phyloP scores from a whole-genome alignment of 805 yeast species.

The Metschnikowia baotianmanensis region DNA sequence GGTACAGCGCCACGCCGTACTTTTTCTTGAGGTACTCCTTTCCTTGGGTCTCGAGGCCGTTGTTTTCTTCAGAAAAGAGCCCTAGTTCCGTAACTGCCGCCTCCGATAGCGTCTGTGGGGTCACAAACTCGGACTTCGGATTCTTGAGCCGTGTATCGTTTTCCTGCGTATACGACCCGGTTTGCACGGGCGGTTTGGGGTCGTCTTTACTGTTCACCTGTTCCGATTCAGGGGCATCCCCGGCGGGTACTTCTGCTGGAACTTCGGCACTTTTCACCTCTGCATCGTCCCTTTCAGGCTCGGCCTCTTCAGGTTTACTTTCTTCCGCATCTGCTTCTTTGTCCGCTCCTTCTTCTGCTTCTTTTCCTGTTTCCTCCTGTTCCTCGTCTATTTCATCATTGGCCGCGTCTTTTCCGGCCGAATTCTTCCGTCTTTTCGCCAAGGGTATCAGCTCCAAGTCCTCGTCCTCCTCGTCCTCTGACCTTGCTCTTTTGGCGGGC shows the following conservation, averaged over 20 bases:
- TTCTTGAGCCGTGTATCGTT: slow-evolving; percentile 62
- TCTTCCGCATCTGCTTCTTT: slow-evolving; percentile 13
- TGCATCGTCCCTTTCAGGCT: background rate
- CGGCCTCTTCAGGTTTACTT: background rate
- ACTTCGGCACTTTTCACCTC: slow-evolving; percentile 6
- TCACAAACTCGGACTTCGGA: slow-evolving; percentile 74
- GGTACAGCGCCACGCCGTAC: slow-evolving; percentile 89
- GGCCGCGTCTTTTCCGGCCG: slow-evolving; percentile 2
- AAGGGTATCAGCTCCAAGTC: slow-evolving; percentile 18
- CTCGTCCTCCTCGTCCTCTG: slow-evolving; percentile 7
- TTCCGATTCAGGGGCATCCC: background rate
- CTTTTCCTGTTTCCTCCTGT: slow-evolving; percentile 8
- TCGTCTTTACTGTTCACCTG: slow-evolving; percentile 27
- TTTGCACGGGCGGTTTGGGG: slow-evolving; percentile 47
- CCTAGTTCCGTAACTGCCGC: slow-evolving; percentile 62
- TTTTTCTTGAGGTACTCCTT: slow-evolving; percentile 70
- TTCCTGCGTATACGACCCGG: slow-evolving; percentile 45
- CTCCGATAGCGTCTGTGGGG: slow-evolving; percentile 64
- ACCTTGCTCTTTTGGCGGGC: slow-evolving; percentile 7
- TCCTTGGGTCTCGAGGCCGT: slow-evolving; percentile 64
- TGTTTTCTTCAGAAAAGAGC: slow-evolving; percentile 56
- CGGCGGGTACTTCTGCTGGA: slow-evolving; percentile 4
- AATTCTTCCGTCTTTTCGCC: slow-evolving; percentile 15
- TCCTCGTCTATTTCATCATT: slow-evolving; percentile 9
- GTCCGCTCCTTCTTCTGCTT: slow-evolving; percentile 15